phyloP scores from a whole-genome alignment of 306 rosid genomes.

The Quercus mongolica region DNA sequence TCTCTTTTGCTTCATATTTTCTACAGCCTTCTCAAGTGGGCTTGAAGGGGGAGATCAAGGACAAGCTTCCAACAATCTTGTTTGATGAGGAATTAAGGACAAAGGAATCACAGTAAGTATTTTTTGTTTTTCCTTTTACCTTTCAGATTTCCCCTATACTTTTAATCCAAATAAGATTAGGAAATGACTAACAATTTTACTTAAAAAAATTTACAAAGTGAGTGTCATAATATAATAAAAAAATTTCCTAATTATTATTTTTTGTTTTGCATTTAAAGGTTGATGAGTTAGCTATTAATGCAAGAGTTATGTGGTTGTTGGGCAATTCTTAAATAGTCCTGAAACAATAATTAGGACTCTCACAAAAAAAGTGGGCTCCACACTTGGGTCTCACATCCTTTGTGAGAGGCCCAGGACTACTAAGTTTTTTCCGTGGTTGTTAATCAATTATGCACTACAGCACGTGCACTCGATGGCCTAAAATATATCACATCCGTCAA shows the following conservation, averaged over 20 bases:
- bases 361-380: too few relatives aligned
- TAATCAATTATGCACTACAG: neutral
- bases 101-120: constrained; percentile 66
- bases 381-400: too few relatives aligned
- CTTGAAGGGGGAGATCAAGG: constrained; percentile 49
- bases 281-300: neutral
- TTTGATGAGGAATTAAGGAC: constrained; percentile 64
- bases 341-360: too few relatives aligned
- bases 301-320: neutral
- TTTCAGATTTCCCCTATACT: neutral
- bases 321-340: too few relatives aligned
- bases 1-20: neutral
- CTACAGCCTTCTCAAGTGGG: constrained; percentile 54
- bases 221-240: too few relatives aligned
- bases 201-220: too few relatives aligned
- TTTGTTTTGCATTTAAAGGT: too few relatives aligned
- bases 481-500: constrained; percentile 3
- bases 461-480: constrained; percentile 18
- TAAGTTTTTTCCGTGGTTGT: neutral
- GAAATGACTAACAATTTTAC: too few relatives aligned
- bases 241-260: too few relatives aligned
- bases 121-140: neutral
- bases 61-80: constrained; percentile 58
- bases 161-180: neutral
- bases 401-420: too few relatives aligned